A percentile compares a stretch with the other conserved stretches of the same genome.
phyloP scores from a whole-genome alignment of 2,329 filamentous ascomycete species.

The Cytospora chrysosperma region DNA sequence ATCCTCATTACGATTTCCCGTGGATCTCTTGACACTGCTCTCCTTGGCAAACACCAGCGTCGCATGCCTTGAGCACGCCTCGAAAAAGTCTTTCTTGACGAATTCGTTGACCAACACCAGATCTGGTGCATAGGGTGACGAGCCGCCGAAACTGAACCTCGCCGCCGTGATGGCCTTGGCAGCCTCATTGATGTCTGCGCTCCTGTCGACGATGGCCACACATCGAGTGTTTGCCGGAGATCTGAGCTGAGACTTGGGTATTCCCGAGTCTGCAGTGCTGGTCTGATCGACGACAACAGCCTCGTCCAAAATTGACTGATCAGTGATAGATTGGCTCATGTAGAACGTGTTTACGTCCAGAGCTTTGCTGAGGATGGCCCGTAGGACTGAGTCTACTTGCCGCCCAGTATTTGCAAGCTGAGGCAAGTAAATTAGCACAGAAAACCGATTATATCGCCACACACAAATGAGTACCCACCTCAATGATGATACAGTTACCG shows the following conservation, averaged over 20 bases:
- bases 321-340: conserved; percentile 26
- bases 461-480: conserved; percentile 26
- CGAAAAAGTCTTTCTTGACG: conserved; percentile 52
- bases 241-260: conserved; percentile 16
- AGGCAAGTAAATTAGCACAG: neutral
- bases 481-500: conserved; percentile 37
- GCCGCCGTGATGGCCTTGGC: conserved; percentile 53
- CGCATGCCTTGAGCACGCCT: conserved; percentile 44
- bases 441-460: neutral
- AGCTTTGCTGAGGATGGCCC: conserved; percentile 26
- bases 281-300: conserved; percentile 32
- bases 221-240: conserved; percentile 23
- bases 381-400: conserved; percentile 28
- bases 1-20: conserved; percentile 26
- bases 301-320: conserved; percentile 24
- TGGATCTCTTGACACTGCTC: conserved; percentile 22
- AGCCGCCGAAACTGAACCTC: conserved; percentile 54
- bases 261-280: neutral
- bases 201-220: conserved; percentile 62
- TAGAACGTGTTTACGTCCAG: conserved; percentile 32
- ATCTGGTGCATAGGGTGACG: conserved; percentile 61
- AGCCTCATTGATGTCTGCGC: conserved; percentile 52
- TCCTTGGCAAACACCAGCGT: conserved; percentile 29
- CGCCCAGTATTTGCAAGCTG: conserved; percentile 29
- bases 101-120: conserved; percentile 65